Conservation (phyloP, 805 yeast genomes). For the Candida golubevii region DNA sequence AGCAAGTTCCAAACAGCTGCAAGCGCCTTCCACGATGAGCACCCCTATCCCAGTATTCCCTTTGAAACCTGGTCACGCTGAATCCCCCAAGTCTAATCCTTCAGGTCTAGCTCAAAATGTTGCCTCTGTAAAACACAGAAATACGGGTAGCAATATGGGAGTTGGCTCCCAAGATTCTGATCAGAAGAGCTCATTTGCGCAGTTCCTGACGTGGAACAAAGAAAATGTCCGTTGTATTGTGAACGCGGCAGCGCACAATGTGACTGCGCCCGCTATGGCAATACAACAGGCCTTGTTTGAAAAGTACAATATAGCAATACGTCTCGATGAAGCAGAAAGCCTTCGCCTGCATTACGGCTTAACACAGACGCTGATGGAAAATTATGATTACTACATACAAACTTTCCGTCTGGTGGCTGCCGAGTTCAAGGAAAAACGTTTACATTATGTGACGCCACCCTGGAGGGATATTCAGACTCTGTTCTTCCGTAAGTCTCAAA, state of each 20-base stretch:
- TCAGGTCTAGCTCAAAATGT: no score
- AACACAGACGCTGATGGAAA: constrained; percentile 1
- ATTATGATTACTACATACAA: constrained; percentile 12
- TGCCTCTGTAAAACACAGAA: no score
- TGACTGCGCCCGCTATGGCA: constrained; percentile 1
- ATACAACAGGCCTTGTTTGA: constrained; percentile 8
- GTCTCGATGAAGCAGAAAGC: constrained; percentile 12
- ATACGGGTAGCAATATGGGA: no score
- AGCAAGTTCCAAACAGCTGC: no score
- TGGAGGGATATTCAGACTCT: constrained; percentile 14
- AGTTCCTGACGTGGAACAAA: constrained; percentile 13
- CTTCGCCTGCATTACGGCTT: constrained; percentile 18
- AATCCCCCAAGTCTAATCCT: no score
- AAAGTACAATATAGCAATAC: constrained; percentile 5
- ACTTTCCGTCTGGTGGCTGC: constrained; percentile 13
- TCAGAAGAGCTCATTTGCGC: constrained; percentile 2
- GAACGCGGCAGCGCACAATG: constrained; percentile 7
- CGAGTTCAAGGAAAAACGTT: constrained; percentile 4
- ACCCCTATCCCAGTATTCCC: no score
- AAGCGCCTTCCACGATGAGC: no score
- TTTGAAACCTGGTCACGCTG: no score
- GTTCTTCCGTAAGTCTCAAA: constrained; percentile 6
- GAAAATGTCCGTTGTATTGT: constrained; percentile 12
- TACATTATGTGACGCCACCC: constrained; percentile 12
- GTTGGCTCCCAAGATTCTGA: no score